phyloP scores from a whole-genome alignment of 2,329 filamentous ascomycete genomes.

The Aspergillus chevalieri region DNA sequence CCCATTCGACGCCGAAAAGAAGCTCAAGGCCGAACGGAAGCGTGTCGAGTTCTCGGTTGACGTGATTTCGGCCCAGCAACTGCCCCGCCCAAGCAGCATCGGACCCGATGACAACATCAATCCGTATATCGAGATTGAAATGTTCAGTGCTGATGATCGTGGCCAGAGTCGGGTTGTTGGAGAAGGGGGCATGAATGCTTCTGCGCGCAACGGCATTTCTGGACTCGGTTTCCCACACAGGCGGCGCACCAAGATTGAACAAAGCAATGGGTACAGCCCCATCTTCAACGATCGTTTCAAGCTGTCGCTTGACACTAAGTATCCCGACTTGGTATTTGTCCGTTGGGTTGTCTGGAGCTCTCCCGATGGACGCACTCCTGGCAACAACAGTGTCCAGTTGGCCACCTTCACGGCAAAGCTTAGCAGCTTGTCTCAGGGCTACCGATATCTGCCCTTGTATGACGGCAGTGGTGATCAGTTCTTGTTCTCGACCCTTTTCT shows the following conservation, averaged over 20 bases:
- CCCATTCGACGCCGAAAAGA: conserved; percentile 22
- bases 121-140: conserved; percentile 90
- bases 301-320: conserved; percentile 84
- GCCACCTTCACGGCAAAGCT: conserved; percentile 93
- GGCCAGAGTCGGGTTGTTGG: conserved; percentile 64
- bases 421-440: conserved; percentile 80
- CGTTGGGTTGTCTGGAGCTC: conserved; percentile 89
- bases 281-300: conserved; percentile 73
- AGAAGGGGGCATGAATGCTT: conserved; percentile 60
- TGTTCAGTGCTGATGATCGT: conserved; percentile 91
- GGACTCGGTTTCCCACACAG: conserved; percentile 68
- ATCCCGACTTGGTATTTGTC: conserved; percentile 87
- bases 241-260: conserved; percentile 71
- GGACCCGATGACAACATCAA: conserved; percentile 72
- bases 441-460: conserved; percentile 82
- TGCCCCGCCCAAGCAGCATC: conserved; percentile 73
- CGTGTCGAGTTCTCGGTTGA: conserved; percentile 79
- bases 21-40: conserved; percentile 66
- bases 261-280: conserved; percentile 90
- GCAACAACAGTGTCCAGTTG: conserved; percentile 58
- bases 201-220: conserved; percentile 57
- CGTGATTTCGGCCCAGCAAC: conserved; percentile 87
- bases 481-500: conserved; percentile 90
- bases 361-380: conserved; percentile 64
- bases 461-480: conserved; percentile 88